A percentile compares a stretch with the other conserved stretches of the same genome.
These are phyloP conservation scores for Earliella scabrosa DNA, from an alignment of 1,284 basidiomycete genomes.

Conservation along the genomic window DNA sequence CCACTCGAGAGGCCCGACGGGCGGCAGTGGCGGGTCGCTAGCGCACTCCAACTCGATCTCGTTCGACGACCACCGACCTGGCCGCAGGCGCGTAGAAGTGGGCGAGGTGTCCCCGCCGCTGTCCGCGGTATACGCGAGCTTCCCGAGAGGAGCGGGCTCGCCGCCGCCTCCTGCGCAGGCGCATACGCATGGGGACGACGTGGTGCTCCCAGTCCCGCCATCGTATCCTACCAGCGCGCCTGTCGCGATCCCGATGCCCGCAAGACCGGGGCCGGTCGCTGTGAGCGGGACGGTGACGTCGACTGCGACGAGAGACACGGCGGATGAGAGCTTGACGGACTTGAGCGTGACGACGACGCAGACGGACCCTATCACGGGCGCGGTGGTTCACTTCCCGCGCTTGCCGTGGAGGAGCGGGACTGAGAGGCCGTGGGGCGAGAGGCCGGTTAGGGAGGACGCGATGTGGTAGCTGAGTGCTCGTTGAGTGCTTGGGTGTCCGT, in stretches of 20 bases:
- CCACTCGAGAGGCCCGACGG: conserved; percentile 41
- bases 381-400: conserved; percentile 36
- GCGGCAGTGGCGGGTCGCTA: conserved; percentile 48
- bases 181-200: conserved; percentile 11
- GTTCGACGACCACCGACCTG: conserved; percentile 46
- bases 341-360: conserved; percentile 39
- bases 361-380: conserved; percentile 40
- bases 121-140: conserved; percentile 33
- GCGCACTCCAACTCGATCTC: conserved; percentile 54
- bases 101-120: conserved; percentile 38
- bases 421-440: conserved; percentile 16
- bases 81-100: conserved; percentile 22
- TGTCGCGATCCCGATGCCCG: conserved; percentile 11
- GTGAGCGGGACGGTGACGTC: conserved; percentile 34
- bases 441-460: conserved; percentile 19
- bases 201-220: conserved; percentile 1
- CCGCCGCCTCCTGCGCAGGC: conserved; percentile 15
- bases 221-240: conserved; percentile 6
- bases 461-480: conserved; percentile 24
- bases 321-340: conserved; percentile 31
- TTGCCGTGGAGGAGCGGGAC: conserved; percentile 31
- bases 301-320: conserved; percentile 26
- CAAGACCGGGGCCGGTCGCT: conserved; percentile 1
- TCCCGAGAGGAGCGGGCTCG: conserved; percentile 9
- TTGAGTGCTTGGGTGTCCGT: background rate